Evolutionary conservation across 75 land plant species (phyloP), one percentile per base, ranked within the genome.

Genomic region (Larix kaempferi): DNA sequence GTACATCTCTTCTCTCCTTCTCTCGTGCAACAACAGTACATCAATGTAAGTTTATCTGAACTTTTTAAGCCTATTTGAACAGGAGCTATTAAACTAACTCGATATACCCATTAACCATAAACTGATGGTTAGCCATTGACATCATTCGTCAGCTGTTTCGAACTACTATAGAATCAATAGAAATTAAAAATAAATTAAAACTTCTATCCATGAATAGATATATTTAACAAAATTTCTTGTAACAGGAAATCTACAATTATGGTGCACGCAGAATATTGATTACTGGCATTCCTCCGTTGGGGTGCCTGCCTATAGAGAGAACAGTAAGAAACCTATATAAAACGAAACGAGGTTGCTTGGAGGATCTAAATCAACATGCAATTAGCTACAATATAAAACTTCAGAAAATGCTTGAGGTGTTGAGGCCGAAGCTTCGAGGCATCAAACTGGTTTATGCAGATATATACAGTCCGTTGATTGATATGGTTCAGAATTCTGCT

Each of bases 211-310:
- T 0, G 33, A 59, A 27, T 5, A 0, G 44, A 17, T 13, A 2
- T 4, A 16, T 33, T 13, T 10, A 29, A 13, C 39, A 33, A 33
- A 5, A 37, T 56, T 7, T 37, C 23, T 25, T 76, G 23, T 17
- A 41, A 63, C 84, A 93, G 95, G 80, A 79, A 61, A 73, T 91
- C 0, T 91, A 91, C 63, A 44, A 80, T 1, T 67, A 75, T 33
- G 95, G 95, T 4, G 79, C 79, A 2, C 78, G 91, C 6, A 86
- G 73, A n/a, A 74, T 91, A 17, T 71, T 75, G 11, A 56, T 93
- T 25, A 78, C 87, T 21, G 85, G 92, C 21, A 80, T 93, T 3
- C 88, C 91, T 16, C 91, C 95, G 6, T 39, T 91, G 3, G 95
- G 95, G 8, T 93, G 95, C 76, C 35, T 87, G 35, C 95, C 91